Base-by-base conservation (phyloP, 139 green algal genomes). In the Chlorella ohadii region DNA sequence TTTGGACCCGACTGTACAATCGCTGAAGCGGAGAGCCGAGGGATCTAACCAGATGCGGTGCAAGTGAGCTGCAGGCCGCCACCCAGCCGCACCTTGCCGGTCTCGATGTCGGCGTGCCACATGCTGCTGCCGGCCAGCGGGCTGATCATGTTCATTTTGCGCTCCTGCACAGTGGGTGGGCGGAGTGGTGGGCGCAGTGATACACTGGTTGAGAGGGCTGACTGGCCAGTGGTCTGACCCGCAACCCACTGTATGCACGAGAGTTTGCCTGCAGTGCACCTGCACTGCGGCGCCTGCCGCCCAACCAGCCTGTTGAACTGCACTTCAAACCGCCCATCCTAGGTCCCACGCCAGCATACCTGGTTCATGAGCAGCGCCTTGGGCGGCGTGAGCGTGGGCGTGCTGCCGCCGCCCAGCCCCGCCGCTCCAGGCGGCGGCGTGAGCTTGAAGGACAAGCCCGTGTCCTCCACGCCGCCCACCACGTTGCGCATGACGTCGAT, bases 401-500 rank as follows among this genome's bases (percentile, higher is more conserved):
- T 79, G 76, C 34, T 34, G 41, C 68, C 38, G 51, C 82, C 82
- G 66, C 74, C 38, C 78, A 34, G 25, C 16, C 36, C 51, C 28
- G 36, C 55, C 2, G 41, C 33, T 13, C 47, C 76, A 15, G 81
- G 71, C 28, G 83, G 84, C 66, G 74, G 81, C 17, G 87, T 89
- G 36, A 92, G 81, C 31, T 74, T 78, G 82, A 93, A 91, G 33
- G 63, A 74, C 33, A 83, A 63, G 28, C 82, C 84, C 2, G 78
- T 75, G 51, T 87, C 85, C 59, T 92, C 82, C 47, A 99, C 89
- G 39, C 95, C 96, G 16, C 91, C 89, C 34, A 91, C 77, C 77
- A 93, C 84, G 85, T 99, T 99, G n/a, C 87, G 79, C 78, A 98
- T 93, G 34, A 99, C 96, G 59, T 96, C 94, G 76, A 99, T 95